Evolutionary conservation across 2,329 filamentous ascomycete genomes (phyloP), one percentile per base, ranked within the genome.

Genomic region (Aulographum hederae): DNA sequence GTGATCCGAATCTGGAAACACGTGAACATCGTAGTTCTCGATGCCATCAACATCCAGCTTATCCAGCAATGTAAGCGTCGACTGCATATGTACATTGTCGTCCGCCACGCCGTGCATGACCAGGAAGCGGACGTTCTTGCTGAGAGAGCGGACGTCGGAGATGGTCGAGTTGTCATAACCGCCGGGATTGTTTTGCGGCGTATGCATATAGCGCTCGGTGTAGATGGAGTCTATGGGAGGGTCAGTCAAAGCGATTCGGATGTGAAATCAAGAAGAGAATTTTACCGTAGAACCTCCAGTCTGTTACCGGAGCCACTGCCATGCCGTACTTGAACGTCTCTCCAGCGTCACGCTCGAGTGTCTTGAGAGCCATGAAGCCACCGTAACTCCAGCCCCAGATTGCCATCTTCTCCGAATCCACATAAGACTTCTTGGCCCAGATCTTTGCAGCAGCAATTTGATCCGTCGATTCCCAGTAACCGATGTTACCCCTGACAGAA

Each of bases 371-470:
- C 62, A 80, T 79, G 61, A 92, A 98, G 8, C 89, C 89, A 35
- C 89, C 89, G 47, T 89, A 98, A 39, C 81, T 92, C 89, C 89
- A 98, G 30, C 89, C 89, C 89, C 89, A 98, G 47, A 98, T 92
- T 14, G 84, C 85, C 42, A 98, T 70, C 33, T 79, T 72, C 5
- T 71, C 64, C 17, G 68, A 61, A 50, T 98, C 91, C 11, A 94
- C 75, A 51, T 98, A 95, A 11, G 67, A 55, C 48, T 82, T 86
- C 23, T 61, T 59, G 0, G 78, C 76, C 74, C 82, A 95, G 40
- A 78, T 70, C 53, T 85, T 78, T 3, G 80, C 89, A 1, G 84
- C 78, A 17, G 75, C 78, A 41, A 98, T 95, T 52, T 98, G 89
- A 52, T 95, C 89, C 25, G 71, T 64, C 1, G 86, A 71, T 58